Conservation (phyloP, 2,329 filamentous ascomycete species). For the Botryotinia calthae region DNA sequence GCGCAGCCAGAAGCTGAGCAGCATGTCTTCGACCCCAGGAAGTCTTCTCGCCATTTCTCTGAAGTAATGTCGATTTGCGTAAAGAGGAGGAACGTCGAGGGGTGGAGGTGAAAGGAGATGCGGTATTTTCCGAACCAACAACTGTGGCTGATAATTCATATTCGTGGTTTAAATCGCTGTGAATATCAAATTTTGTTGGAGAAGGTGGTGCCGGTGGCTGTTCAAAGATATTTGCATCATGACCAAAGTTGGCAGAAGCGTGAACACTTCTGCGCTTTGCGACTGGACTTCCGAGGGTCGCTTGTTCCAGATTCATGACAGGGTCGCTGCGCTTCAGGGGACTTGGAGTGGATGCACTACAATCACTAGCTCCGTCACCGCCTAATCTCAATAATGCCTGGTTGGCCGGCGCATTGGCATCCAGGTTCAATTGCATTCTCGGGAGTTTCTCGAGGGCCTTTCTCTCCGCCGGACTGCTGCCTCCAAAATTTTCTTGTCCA, state of each 20-base stretch:
- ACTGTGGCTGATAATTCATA: conserved; percentile 51
- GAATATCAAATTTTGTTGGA: conserved; percentile 49
- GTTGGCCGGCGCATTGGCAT: conserved; percentile 51
- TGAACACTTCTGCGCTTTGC: conserved; percentile 89
- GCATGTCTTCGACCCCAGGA: conserved; percentile 61
- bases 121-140: conserved; percentile 29
- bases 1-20: conserved; percentile 44
- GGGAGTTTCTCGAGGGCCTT: conserved; percentile 50
- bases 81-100: conserved; percentile 73
- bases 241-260: conserved; percentile 61
- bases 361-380: conserved; percentile 45
- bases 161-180: conserved; percentile 50
- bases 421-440: conserved; percentile 48
- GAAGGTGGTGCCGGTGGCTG: conserved; percentile 47
- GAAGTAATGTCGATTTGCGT: conserved; percentile 82
- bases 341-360: conserved; percentile 62
- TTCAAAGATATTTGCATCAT: conserved; percentile 75
- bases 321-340: conserved; percentile 90
- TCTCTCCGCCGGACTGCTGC: conserved; percentile 47
- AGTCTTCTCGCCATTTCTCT: conserved; percentile 69
- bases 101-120: conserved; percentile 47
- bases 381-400: conserved; percentile 50
- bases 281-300: conserved; percentile 76
- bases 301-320: conserved; percentile 81
- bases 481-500: conserved; percentile 45